Percentiles rank a stretch among this genome's conserved stretches.
phyloP scores from a whole-genome alignment of 2,329 filamentous ascomycete species.

The Cadophora sp. region DNA sequence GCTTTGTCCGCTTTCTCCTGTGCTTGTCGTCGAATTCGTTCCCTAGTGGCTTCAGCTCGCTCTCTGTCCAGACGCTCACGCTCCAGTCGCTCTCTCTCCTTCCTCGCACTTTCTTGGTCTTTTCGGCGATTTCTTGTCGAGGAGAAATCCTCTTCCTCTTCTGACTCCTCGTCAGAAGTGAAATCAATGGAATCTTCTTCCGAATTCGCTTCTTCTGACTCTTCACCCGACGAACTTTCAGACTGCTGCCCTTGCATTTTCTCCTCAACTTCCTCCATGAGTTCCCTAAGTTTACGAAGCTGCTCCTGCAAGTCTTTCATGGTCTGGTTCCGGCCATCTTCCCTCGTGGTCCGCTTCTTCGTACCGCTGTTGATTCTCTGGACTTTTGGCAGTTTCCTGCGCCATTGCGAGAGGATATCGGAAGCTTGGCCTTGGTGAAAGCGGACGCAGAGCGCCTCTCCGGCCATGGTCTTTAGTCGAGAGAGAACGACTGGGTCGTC shows the following conservation, averaged over 20 bases:
- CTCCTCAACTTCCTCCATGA: background rate
- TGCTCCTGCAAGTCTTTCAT: conserved; percentile 4
- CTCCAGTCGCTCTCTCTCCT: conserved; percentile 11
- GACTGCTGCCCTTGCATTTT: background rate
- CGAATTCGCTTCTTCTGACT: background rate
- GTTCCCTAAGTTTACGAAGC: conserved; percentile 13
- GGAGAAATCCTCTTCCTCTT: background rate
- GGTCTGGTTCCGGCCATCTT: background rate
- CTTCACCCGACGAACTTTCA: background rate
- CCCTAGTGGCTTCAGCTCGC: background rate
- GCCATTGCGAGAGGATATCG: conserved; percentile 25
- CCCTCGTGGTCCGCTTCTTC: background rate
- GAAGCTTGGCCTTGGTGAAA: conserved; percentile 29
- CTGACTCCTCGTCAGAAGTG: background rate
- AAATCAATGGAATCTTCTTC: background rate
- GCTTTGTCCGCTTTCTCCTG: conserved; percentile 14
- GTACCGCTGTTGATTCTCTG: conserved; percentile 4
- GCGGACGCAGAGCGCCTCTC: conserved; percentile 28
- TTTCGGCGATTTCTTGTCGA: background rate
- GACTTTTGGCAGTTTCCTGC: conserved; percentile 21
- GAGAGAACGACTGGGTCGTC: conserved; percentile 19
- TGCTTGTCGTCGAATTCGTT: background rate
- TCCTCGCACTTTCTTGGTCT: background rate
- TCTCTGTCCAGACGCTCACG: conserved; percentile 23
- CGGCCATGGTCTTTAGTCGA: conserved; percentile 22